Conservation (phyloP, 2,329 filamentous ascomycete genomes). For the Aspergillus unguis region DNA sequence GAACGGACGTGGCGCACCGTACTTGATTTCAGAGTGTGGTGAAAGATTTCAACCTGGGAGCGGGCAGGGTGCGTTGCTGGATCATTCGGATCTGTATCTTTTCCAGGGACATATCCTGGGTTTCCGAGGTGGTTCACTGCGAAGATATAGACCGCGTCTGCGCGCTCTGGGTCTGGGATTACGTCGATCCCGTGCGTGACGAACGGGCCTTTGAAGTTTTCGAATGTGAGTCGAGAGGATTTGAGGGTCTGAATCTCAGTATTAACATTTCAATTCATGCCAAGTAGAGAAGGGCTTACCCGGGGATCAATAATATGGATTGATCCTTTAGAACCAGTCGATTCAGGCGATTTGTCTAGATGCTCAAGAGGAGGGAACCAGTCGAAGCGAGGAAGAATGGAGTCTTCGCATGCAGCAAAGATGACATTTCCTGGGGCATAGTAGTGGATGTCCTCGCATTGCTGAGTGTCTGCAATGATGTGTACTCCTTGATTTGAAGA, state of each 20-base stretch:
- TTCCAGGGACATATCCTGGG: slow-evolving; percentile 31
- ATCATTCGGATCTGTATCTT: slow-evolving; percentile 26
- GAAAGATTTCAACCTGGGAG: slow-evolving; percentile 59
- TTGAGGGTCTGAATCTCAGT: slow-evolving; percentile 41
- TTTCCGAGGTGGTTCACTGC: slow-evolving; percentile 60
- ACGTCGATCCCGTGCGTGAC: slow-evolving; percentile 61
- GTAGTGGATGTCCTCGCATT: slow-evolving; percentile 61
- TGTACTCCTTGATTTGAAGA: slow-evolving; percentile 25
- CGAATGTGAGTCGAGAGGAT: slow-evolving; percentile 47
- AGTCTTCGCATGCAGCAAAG: slow-evolving; percentile 57
- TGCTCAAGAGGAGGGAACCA: slow-evolving; percentile 54
- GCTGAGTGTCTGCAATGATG: slow-evolving; percentile 50
- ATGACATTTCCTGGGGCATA: slow-evolving; percentile 48
- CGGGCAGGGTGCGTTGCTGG: slow-evolving; percentile 26
- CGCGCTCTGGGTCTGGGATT: slow-evolving; percentile 46
- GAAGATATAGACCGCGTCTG: slow-evolving; percentile 55
- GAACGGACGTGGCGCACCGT: slow-evolving; percentile 50
- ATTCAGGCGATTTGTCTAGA: slow-evolving; percentile 38
- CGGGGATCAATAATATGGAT: slow-evolving; percentile 53
- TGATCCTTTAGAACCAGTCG: slow-evolving; percentile 21
- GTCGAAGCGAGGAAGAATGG: slow-evolving; percentile 38
- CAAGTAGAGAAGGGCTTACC: slow-evolving; percentile 30
- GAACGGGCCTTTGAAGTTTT: slow-evolving; percentile 54
- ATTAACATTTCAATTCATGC: neutral
- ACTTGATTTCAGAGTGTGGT: slow-evolving; percentile 47